Base-by-base conservation (phyloP, 2,329 filamentous ascomycete genomes). In the Colletotrichum euphorbiae region DNA sequence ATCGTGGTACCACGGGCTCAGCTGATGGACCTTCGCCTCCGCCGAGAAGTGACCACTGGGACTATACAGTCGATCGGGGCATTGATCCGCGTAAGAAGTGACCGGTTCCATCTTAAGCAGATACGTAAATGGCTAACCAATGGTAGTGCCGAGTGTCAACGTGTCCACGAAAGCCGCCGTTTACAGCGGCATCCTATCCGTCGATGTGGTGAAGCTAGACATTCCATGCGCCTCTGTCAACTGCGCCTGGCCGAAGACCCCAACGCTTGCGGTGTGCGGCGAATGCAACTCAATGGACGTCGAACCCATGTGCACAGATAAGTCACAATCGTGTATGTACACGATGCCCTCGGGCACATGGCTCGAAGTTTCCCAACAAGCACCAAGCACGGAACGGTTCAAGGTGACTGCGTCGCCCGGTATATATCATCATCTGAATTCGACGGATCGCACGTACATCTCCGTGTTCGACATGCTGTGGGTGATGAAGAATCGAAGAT, bases 91-190 rank as follows among this genome's bases (percentile, higher is more conserved):
- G 52, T 62, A 11, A 45, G 67, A 64, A 12, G 19, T 57, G 60
- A 24, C 64, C 46, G 6, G 17, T 31, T 28, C 28, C 28, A n/a
- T 3, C 36, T 28, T 56, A n/a, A n/a, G n/a, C n/a, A 7, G 15
- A 6, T 9, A 6, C 6, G n/a, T 15, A 45, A 28, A 6, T 15
- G 28, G 15, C 45, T 67, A 17, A 67, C 45, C 2, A 4, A 1
- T 13, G 4, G 74, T 73, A 72, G 57, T 71, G 59, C 62, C 73
- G 56, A 54, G 68, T 71, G 51, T 70, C 70, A 31, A 73, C 4
- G 51, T 80, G 12, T 80, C 79, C 3, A 80, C 78, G 3, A 80
- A 78, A 68, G 76, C 79, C 1, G 78, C 78, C 6, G 72, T 81
- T 8, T 80, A 80, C 46, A 76, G 78, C 13, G 78, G 79, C 11